phyloP scores from a whole-genome alignment of 768 basidiomycete genomes.

The Lactarius quietus region DNA sequence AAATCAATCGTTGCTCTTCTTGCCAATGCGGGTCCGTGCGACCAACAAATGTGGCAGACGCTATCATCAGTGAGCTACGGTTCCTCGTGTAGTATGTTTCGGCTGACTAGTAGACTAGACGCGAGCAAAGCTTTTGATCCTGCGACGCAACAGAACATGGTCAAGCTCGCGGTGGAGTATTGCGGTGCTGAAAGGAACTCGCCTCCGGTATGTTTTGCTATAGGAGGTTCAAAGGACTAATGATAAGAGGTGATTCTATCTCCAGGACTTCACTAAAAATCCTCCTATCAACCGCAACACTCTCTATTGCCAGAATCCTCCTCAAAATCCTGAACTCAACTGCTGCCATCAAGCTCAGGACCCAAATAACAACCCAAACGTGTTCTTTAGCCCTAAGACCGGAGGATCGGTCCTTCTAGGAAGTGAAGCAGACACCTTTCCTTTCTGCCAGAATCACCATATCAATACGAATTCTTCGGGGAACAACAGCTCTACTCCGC shows the following conservation, averaged over 20 bases:
- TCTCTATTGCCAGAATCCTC: slow-evolving; percentile 42
- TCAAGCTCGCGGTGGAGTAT: slow-evolving; percentile 49
- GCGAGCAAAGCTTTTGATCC: slow-evolving; percentile 50
- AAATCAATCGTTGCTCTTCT: slow-evolving; percentile 49
- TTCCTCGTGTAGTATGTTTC: background rate
- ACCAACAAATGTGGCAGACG: slow-evolving; percentile 57
- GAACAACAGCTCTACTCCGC: background rate
- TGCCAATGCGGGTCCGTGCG: slow-evolving; percentile 49
- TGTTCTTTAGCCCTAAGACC: slow-evolving; percentile 35
- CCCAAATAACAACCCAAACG: slow-evolving; percentile 32
- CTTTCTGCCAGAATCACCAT: slow-evolving; percentile 21
- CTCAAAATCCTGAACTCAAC: slow-evolving; percentile 35
- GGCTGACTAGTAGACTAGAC: slow-evolving; percentile 34
- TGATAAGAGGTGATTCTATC: too few species aligned
- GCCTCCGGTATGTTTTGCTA: slow-evolving; percentile 40
- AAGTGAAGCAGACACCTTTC: slow-evolving; percentile 39
- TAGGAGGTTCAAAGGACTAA: background rate
- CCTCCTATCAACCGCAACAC: slow-evolving; percentile 49
- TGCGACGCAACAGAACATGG: slow-evolving; percentile 48
- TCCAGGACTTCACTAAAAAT: slow-evolving; percentile 50
- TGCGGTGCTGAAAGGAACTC: slow-evolving; percentile 60
- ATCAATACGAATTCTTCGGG: background rate
- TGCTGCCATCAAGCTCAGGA: slow-evolving; percentile 39
- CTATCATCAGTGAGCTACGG: slow-evolving; percentile 46
- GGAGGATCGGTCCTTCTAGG: slow-evolving; percentile 43